Evolutionary conservation across 2,329 filamentous ascomycete species (phyloP).

Genomic region (Byssochlamys sp.): DNA sequence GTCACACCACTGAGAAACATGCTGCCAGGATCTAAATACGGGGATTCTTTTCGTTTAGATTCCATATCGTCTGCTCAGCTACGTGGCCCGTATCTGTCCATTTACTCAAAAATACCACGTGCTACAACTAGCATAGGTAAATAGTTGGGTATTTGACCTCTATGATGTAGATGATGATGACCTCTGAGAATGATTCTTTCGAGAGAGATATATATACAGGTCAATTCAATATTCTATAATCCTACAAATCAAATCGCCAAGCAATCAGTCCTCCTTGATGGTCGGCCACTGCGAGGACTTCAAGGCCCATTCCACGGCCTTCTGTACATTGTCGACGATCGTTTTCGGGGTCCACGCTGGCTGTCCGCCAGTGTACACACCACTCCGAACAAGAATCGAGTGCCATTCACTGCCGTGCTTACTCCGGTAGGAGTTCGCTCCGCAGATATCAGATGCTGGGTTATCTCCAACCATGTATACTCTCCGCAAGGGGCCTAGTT

Average conservation of each 20-base stretch:
- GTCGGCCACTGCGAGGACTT: slow-evolving; percentile 39
- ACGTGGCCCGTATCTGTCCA: too few relatives aligned
- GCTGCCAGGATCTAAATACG: not conserved
- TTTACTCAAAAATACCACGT: not conserved
- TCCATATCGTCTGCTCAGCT: too few relatives aligned
- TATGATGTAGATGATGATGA: not conserved
- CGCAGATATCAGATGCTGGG: slow-evolving; percentile 78
- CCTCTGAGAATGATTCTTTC: not conserved
- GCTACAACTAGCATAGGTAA: not conserved
- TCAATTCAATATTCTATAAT: not conserved
- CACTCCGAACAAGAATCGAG: slow-evolving; percentile 68
- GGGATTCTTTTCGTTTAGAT: too few relatives aligned
- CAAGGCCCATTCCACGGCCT: slow-evolving; percentile 69
- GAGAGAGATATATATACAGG: not conserved
- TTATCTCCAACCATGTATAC: slow-evolving; percentile 96
- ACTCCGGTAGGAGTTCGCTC: slow-evolving; percentile 67
- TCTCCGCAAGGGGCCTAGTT: slow-evolving; percentile 46
- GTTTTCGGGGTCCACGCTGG: slow-evolving; percentile 55
- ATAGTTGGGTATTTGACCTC: not conserved
- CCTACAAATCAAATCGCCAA: not conserved
- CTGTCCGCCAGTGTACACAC: slow-evolving; percentile 55
- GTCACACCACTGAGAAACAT: not conserved
- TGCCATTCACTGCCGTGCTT: slow-evolving; percentile 62
- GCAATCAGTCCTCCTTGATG: not conserved
- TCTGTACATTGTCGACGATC: slow-evolving; percentile 64